phyloP scores from a whole-genome alignment of 257 asterid species.

The Salvia splendens region DNA sequence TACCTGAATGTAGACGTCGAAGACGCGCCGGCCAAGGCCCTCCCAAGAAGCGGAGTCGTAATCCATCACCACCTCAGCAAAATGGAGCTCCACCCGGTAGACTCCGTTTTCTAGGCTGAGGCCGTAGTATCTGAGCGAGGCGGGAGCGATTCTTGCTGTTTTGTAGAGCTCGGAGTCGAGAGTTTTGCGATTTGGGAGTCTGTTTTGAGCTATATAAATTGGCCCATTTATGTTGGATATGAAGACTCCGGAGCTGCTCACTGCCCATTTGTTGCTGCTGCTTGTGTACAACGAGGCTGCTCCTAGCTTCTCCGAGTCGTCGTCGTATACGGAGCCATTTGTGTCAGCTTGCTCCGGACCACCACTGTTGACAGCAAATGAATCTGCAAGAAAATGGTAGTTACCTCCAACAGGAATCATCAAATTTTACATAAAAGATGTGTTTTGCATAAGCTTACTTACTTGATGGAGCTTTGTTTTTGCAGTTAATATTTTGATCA shows the following conservation, averaged over 20 bases:
- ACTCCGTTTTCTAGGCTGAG: constrained; percentile 54
- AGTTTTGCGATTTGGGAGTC: constrained; percentile 56
- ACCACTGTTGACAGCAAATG: constrained; percentile 57
- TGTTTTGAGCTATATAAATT: constrained; percentile 36
- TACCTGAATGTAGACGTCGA: constrained; percentile 64
- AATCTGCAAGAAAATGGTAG: constrained; percentile 40
- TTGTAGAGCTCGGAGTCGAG: constrained; percentile 60
- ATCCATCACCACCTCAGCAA: constrained; percentile 65
- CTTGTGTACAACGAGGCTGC: constrained; percentile 52
- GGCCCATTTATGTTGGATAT: constrained; percentile 56
- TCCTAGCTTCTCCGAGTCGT: constrained; percentile 50
- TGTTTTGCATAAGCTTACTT: constrained; percentile 21
- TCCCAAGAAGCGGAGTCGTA: constrained; percentile 55
- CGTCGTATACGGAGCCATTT: constrained; percentile 42
- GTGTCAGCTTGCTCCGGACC: constrained; percentile 48
- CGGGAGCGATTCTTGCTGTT: constrained; percentile 56
- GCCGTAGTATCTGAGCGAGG: constrained; percentile 63
- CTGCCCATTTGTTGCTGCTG: constrained; percentile 50
- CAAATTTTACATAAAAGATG: no score
- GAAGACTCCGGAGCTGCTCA: constrained; percentile 57
- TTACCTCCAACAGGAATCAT: no score
- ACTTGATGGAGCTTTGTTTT: constrained; percentile 42
- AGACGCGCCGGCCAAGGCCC: constrained; percentile 59
- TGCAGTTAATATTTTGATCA: constrained; percentile 42
- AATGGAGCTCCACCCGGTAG: constrained; percentile 55